Percentiles rank a stretch among this genome's conserved stretches.
These are phyloP conservation scores for Metschnikowia orientalis DNA, from an alignment of 805 yeast species.

Conservation along the genomic window DNA sequence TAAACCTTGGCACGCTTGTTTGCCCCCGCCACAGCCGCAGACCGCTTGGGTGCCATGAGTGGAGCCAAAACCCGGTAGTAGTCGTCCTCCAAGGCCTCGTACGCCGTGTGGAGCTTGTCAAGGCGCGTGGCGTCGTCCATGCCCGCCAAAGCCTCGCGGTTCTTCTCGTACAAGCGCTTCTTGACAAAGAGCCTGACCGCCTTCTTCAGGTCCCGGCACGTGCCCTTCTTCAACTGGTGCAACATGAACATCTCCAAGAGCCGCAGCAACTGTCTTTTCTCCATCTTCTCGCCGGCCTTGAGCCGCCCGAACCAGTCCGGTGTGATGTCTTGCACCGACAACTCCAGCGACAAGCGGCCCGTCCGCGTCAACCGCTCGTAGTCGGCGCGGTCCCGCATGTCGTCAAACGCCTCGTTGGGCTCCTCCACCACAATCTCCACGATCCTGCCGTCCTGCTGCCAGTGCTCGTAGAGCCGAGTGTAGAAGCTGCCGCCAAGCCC, in stretches of 20 bases:
- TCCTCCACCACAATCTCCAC: conserved; percentile 86
- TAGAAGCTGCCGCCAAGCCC: conserved; percentile 72
- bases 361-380: conserved; percentile 28
- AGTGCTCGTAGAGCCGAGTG: conserved; percentile 46
- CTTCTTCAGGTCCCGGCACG: conserved; percentile 25
- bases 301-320: conserved; percentile 36
- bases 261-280: conserved; percentile 72
- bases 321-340: conserved; percentile 7
- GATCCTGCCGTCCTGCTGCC: conserved; percentile 51
- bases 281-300: conserved; percentile 52
- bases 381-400: conserved; percentile 80
- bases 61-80: conserved; percentile 55
- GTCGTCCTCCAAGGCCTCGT: conserved; percentile 62
- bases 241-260: conserved; percentile 71
- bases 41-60: conserved; percentile 20
- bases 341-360: conserved; percentile 8
- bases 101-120: conserved; percentile 75
- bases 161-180: conserved; percentile 69
- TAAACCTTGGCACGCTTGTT: conserved; percentile 7
- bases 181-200: conserved; percentile 62
- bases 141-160: conserved; percentile 69
- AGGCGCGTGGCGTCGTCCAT: conserved; percentile 59
- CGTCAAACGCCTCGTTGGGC: conserved; percentile 90
- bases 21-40: neutral
- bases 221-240: conserved; percentile 28